Base-by-base conservation (phyloP, 2,329 filamentous ascomycete genomes). In the Penicillium vulpinum region DNA sequence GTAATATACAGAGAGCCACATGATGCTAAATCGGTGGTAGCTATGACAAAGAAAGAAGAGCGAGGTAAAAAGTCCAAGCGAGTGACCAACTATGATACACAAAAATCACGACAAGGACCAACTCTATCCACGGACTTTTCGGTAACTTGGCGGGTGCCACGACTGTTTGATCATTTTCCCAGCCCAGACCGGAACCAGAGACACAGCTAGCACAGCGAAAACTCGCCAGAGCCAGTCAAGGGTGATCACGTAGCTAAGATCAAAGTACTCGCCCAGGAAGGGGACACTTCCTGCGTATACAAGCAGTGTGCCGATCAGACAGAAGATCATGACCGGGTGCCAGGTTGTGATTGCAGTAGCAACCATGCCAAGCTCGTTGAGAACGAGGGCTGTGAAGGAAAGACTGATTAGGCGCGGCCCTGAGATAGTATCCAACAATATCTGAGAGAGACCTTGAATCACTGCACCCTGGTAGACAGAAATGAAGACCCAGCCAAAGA, bases 311-410 rank as follows among this genome's bases (percentile, higher is more conserved):
- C 91, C 92, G 6, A 96, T 69, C 59, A 97, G 89, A 63, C 84
- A 88, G 50, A 90, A 78, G 53, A 96, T 88, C 92, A 97, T 97
- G 60, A 93, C 82, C 38, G 89, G 89, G 74, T 97, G 94, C 94
- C 94, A 99, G 0, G 94, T 99, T 4, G 91, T 96, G 66, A 99
- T 90, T 72, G 96, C 90, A 57, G 96, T 91, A 4, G 92, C 93
- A 2, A 97, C 94, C 95, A 99, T 99, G 66, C 95, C 84, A 58
- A 99, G 83, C 73, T 99, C 94, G 73, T 97, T 99, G 60, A 97
- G 79, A 5, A 99, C 87, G 2, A 99, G 84, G 0, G 92, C 91
- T 0, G 93, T 95, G 72, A 96, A 99, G 56, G 88, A 92, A 44
- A 99, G 90, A 24, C 90, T 86, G 53, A 97, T 90, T 88, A 99